Base-by-base conservation (phyloP, 2,329 filamentous ascomycete species). In the Alternaria dauci region DNA sequence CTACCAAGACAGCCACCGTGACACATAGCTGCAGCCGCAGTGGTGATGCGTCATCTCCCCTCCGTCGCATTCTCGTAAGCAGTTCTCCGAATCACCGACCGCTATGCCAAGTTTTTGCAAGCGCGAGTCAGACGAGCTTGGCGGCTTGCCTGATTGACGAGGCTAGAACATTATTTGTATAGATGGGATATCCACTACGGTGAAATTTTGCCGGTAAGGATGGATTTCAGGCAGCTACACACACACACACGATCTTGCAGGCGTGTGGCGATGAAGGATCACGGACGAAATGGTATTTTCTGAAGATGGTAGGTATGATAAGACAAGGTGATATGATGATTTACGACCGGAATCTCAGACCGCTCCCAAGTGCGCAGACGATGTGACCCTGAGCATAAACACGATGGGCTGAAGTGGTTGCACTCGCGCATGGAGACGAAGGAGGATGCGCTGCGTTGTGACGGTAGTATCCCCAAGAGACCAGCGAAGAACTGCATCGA, bases 1-100 rank as follows among this genome's bases (percentile, higher is more conserved):
- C 32, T 38, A 50, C 46, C 46, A 38, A 50, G 30, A 16, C 32
- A 36, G 46, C 46, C 46, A 38, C 30, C 20, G 32, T 50, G 46
- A 36, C 46, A 50, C 46, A 36, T 25, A 18, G 9, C 46, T 50
- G 34, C 46, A 50, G 30, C 30, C 20, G 46, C 46, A n/a, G 20
- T 38, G 9, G 23, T 23, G 41, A 34, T 38, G 55, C 50, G 30
- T 46, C 55, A 46, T 11, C n/a, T 25, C 20, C 26, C 16, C 39
- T 23, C 55, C 55, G 55, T 44, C 20, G 42, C 39, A 42, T 57
- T 57, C 55, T 32, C 55, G 55, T 52, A 25, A 34, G 20, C 20
- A 23, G 16, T 36, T 20, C 55, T 20, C 55, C 55, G 55, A 50
- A 36, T 30, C 47, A n/a, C 47, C 55, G 55, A 57, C 23, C 46